Evolutionary conservation across 2,329 filamentous ascomycete species (phyloP), one percentile per base, ranked within the genome.

Genomic region (Fusarium vanettenii): DNA sequence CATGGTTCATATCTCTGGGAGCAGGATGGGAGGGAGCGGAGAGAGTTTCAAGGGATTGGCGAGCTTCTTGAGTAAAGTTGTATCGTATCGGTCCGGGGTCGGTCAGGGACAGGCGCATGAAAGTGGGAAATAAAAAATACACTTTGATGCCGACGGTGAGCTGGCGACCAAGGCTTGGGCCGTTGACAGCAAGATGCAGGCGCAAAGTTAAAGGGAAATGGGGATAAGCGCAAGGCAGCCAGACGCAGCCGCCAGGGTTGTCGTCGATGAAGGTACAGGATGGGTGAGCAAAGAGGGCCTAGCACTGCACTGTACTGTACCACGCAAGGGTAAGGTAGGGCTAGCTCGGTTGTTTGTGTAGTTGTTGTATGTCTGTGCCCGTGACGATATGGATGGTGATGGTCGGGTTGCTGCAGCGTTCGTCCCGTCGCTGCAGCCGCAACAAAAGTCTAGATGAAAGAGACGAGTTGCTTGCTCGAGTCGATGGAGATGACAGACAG

Each of bases 1-100:
- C 81, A 82, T 82, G 74, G 79, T 76, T 78, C 78, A 79, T 79
- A 52, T 79, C 76, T 70, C 52, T 66, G 22, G 65, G 64, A 72
- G 50, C 20, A 25, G 39, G 31, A 33, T 64, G 50, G 45, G 43
- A 57, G 57, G 41, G 64, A 57, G 45, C 52, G 69, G 65, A 66
- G 33, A 41, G 62, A 56, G 37, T 65, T 25, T 74, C 55, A 48
- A 48, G 43, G 43, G 72, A 64, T 31, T 48, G 56, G 27, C 48
- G 48, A 31, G 56, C 52, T 33, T 60, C 35, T 65, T 41, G 50
- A 63, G 43, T 57, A 50, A 52, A 31, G 56, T 37, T 25, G 39
- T n/a, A 29, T 61, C 55, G 39, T n/a, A 25, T 61, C 55, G 62
- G 63, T 50, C 61, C 64, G 60, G 63, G 59, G 69, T 41, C 31